phyloP scores from a whole-genome alignment of 495 filamentous ascomycete genomes.

The Aspergillus biplanus region DNA sequence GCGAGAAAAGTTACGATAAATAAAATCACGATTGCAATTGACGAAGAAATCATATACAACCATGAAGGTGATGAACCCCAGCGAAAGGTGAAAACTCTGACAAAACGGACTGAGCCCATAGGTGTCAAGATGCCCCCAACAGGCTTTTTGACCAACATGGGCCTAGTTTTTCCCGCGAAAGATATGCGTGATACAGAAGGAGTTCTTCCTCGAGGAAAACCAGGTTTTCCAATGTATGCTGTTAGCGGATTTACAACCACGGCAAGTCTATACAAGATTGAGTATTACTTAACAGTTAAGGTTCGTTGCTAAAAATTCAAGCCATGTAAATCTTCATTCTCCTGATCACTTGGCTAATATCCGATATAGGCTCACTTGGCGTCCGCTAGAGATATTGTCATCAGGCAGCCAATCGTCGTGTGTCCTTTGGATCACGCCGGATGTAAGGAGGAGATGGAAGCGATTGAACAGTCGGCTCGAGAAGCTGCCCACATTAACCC shows the following conservation, averaged over 20 bases:
- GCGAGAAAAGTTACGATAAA: conserved; percentile 91
- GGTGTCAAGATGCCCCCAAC: conserved; percentile 81
- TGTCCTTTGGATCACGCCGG: conserved; percentile 93
- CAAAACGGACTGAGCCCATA: conserved; percentile 80
- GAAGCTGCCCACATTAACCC: conserved; percentile 85
- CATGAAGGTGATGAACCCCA: conserved; percentile 97
- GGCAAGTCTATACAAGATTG: conserved; percentile 94
- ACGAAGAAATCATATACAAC: conserved; percentile 97
- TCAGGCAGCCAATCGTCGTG: conserved; percentile 93
- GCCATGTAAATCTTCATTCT: background rate
- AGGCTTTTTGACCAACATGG: conserved; percentile 89
- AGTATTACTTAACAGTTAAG: conserved; percentile 94
- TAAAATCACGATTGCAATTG: conserved; percentile 90
- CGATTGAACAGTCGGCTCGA: conserved; percentile 91
- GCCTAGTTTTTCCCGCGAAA: conserved; percentile 87
- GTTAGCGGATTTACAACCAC: conserved; percentile 92
- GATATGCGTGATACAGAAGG: conserved; percentile 88
- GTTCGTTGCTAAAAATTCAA: conserved; percentile 49
- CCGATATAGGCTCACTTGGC: conserved; percentile 77
- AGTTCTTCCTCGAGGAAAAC: conserved; percentile 79
- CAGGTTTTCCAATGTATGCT: conserved; percentile 86
- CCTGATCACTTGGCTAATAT: conserved; percentile 9
- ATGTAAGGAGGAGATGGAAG: conserved; percentile 98
- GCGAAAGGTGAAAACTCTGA: conserved; percentile 83
- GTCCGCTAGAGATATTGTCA: conserved; percentile 84